Evolutionary conservation across 83 land plant genomes (phyloP), one percentile per base, ranked within the genome.

Genomic region (Picea abies): DNA sequence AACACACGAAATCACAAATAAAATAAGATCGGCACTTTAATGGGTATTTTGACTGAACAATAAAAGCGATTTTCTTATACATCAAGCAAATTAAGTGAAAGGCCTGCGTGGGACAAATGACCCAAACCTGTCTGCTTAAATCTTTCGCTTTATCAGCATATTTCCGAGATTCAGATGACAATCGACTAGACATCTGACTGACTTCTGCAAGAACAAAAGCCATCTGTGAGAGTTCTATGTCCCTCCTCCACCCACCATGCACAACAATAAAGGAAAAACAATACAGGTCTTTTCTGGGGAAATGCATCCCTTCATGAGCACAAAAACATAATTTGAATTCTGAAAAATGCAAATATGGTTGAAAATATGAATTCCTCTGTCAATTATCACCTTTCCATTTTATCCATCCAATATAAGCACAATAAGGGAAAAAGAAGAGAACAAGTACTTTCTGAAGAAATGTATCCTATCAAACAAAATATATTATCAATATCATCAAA

Each of bases 61-160:
- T 52, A 11, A 10, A 52, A 52, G 56, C 56, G 10, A 52, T 52
- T 52, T 41, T 52, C 56, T 52, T 52, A 52, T 52, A 52, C 56
- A 52, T 52, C 56, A 52, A 44, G 56, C 56, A 52, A 52, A 52
- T 52, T 52, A 10, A 52, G 56, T 10, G 56, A 11, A 52, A 11
- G 12, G 3, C 12, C 12, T 52, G 56, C 3, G 3, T 52, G 56
- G 56, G 14, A 10, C 56, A 11, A 52, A 52, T 52, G 56, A 52
- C 56, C 37, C 91, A 80, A 67, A 97, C 99, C 99, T 97, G 99
- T 61, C 96, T 91, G 72, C 91, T 95, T 26, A 97, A 83, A 85
- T 97, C 99, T 83, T 91, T 92, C 62, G 98, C 99, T 87, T 97
- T 97, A 19, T 92, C 93, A 76, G 96, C 93, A 92, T 93, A 97